Evolutionary conservation across 2,329 filamentous ascomycete genomes (phyloP), one percentile per base, ranked within the genome.

Genomic region (Cytospora mali): DNA sequence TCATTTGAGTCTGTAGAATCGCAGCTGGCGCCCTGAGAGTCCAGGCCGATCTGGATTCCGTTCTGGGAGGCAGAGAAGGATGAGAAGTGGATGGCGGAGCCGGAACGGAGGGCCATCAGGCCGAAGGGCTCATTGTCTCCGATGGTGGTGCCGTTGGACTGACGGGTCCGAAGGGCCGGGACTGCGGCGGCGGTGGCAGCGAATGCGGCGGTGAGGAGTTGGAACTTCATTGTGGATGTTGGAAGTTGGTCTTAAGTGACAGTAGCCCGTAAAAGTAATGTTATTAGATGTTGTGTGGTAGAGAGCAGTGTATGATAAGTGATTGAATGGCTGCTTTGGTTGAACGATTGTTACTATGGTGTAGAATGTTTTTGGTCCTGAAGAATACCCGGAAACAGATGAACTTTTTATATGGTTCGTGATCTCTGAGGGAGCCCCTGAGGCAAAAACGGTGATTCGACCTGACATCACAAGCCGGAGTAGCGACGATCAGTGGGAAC

Each of bases 161-260:
- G 58, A 56, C 68, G 61, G 63, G 69, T 50, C 52, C 66, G 67
- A 42, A 68, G 54, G 56, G 70, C 66, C 53, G 70, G 67, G 50
- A 70, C 72, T 54, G 73, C 70, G 55, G 74, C 68, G 29, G 73
- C 74, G 57, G 71, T 71, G 31, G 72, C 73, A 58, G 74, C 68
- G 54, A 77, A 68, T 64, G 70, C 62, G 54, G 87, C 88, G 71
- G 87, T 73, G 68, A 90, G 77, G 68, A 90, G 74, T 39, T 86
- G 90, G 69, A 68, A 66, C 55, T 71, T 66, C 73, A 65, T 65
- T 29, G 54, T 65, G 56, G 73, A 71, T 51, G 55, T 70, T 66
- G 61, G n/a, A 16, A 25, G 11, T 54, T 27, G 21, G 27, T 42
- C 18, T 48, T 7, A 54, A 33, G 51, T 13, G 35, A 60, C 35